Conservation (phyloP, 176 grass and related monocot genomes). For the Dactylis glomerata region DNA sequence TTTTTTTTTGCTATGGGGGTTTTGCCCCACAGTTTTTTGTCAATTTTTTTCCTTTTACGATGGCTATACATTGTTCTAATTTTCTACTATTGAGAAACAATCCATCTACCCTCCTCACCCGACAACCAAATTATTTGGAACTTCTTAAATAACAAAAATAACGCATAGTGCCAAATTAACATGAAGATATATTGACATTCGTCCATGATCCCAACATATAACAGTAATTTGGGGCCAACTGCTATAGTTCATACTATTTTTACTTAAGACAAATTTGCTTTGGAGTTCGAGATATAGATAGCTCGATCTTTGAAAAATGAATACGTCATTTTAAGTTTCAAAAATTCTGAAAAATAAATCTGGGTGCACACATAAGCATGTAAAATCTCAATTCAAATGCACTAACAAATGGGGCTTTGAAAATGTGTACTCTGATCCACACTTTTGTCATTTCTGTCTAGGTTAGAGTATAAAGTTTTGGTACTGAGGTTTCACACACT, state of each 20-base stretch:
- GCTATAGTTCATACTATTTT: background rate
- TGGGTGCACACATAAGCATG: background rate
- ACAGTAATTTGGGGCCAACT: background rate
- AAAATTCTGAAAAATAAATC: background rate
- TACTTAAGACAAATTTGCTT: too few species aligned
- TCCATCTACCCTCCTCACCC: background rate
- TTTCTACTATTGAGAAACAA: too few species aligned
- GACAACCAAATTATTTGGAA: background rate
- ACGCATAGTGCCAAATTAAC: background rate
- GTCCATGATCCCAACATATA: background rate
- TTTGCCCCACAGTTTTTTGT: too few species aligned
- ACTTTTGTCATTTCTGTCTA: too few species aligned
- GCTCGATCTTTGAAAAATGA: background rate
- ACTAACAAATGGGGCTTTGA: background rate
- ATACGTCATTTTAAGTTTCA: background rate
- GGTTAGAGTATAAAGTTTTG: too few species aligned
- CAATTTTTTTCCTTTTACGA: too few species aligned
- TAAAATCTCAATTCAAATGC: background rate
- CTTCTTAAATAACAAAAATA: background rate
- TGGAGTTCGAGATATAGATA: too few species aligned
- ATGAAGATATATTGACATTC: background rate
- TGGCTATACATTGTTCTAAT: too few species aligned
- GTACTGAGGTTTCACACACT: too few species aligned
- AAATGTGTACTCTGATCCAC: background rate
- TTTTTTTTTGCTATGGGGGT: too few species aligned